Percentiles rank a stretch among this genome's conserved stretches.
Evolutionary conservation across 2,329 filamentous ascomycete species (phyloP).

Genomic region (Penicillium rolfsii): DNA sequence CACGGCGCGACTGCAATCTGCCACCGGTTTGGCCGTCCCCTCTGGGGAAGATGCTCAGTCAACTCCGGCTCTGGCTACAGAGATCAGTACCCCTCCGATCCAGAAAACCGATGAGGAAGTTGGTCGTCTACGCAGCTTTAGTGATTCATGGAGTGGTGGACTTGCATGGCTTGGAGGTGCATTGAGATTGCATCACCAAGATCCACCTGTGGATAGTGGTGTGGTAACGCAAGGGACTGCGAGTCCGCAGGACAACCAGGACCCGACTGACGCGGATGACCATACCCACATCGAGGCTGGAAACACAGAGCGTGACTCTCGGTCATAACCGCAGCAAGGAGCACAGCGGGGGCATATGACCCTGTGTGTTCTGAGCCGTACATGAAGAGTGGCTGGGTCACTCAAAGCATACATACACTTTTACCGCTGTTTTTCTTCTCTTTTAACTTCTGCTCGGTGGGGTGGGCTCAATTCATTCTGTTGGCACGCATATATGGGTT

Average conservation of each 20-base stretch:
- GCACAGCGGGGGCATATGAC: not conserved
- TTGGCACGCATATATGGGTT: slow-evolving; percentile 19
- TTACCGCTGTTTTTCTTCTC: not conserved
- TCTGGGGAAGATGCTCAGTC: slow-evolving; percentile 28
- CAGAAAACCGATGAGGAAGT: slow-evolving; percentile 23
- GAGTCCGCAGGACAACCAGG: slow-evolving; percentile 16
- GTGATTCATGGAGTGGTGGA: slow-evolving; percentile 43
- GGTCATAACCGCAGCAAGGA: slow-evolving; percentile 10
- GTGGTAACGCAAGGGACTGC: slow-evolving; percentile 18
- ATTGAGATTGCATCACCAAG: slow-evolving; percentile 26
- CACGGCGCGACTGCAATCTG: slow-evolving; percentile 34
- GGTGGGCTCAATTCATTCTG: slow-evolving; percentile 2
- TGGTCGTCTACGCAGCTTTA: slow-evolving; percentile 41
- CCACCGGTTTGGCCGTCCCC: slow-evolving; percentile 26
- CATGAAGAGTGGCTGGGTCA: slow-evolving; percentile 30
- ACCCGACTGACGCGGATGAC: not conserved
- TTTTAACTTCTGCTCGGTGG: not conserved
- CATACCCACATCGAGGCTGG: slow-evolving; percentile 1
- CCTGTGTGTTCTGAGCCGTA: slow-evolving; percentile 8
- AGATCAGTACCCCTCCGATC: slow-evolving; percentile 11
- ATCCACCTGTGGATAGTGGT: slow-evolving; percentile 15
- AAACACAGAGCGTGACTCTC: slow-evolving; percentile 12
- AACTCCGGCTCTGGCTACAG: slow-evolving; percentile 29
- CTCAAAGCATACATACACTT: slow-evolving; percentile 21
- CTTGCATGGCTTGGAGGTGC: slow-evolving; percentile 43